phyloP scores from a whole-genome alignment of 768 basidiomycete genomes.

The Tylopilus intermedius region DNA sequence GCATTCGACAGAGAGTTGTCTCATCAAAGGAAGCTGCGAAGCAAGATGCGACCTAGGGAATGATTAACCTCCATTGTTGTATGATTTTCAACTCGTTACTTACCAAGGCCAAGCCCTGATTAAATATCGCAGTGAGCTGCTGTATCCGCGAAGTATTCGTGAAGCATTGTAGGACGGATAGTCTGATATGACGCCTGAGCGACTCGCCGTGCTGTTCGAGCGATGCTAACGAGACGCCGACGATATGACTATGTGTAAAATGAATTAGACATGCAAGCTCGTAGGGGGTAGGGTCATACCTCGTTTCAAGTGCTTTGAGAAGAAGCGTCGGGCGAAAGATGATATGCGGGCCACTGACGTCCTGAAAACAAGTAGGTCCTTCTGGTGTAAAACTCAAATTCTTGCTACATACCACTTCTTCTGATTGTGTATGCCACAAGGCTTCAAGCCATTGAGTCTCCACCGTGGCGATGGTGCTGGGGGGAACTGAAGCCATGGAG shows the following conservation, averaged over 20 bases:
- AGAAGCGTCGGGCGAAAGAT: conserved; percentile 45
- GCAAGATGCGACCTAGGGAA: conserved; percentile 36
- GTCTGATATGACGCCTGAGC: conserved; percentile 35
- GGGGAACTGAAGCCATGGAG: conserved; percentile 25
- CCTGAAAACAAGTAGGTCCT: conserved; percentile 14
- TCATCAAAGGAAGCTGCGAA: conserved; percentile 40
- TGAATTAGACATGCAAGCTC: background rate
- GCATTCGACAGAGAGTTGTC: conserved; percentile 14
- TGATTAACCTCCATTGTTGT: conserved; percentile 3
- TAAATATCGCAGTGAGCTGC: conserved; percentile 39
- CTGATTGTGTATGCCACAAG: conserved; percentile 37
- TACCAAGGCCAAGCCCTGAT: conserved; percentile 41
- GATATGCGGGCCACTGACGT: conserved; percentile 33
- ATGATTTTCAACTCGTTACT: conserved; percentile 11
- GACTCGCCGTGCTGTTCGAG: conserved; percentile 36
- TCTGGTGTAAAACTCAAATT: background rate
- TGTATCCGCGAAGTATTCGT: conserved; percentile 35
- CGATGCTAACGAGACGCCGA: conserved; percentile 35
- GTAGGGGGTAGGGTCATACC: conserved; percentile 29
- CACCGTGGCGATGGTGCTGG: conserved; percentile 30
- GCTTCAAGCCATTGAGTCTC: conserved; percentile 49
- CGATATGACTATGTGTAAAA: conserved; percentile 36
- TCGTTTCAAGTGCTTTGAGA: conserved; percentile 33
- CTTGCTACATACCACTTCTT: conserved; percentile 7
- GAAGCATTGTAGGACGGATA: conserved; percentile 39